These are phyloP conservation scores for Sporobolomyces roseus DNA, from an alignment of 768 basidiomycete species.

Conservation along the genomic window DNA sequence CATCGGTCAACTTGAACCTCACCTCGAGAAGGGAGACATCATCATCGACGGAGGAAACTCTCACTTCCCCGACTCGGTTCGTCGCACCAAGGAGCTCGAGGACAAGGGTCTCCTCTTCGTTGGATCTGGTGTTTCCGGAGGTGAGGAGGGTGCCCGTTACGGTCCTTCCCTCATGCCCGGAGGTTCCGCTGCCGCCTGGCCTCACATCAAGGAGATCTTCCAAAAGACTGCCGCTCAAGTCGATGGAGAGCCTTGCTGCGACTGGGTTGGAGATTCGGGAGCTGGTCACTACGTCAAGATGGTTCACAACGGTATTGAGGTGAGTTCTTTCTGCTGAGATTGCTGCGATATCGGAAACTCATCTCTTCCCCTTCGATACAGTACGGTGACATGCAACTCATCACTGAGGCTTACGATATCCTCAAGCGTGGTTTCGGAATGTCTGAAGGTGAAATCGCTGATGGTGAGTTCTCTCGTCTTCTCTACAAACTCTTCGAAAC, in stretches of 20 bases:
- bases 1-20: constrained; percentile 78
- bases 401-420: constrained; percentile 98
- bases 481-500: too few species aligned
- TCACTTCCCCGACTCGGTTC: constrained; percentile 96
- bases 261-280: constrained; percentile 95
- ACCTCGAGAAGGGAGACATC: constrained; percentile 93
- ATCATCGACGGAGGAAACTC: constrained; percentile 99
- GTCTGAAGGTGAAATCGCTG: constrained; percentile 80
- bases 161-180: constrained; percentile 99
- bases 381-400: constrained; percentile 87
- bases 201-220: constrained; percentile 95
- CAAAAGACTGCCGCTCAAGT: constrained; percentile 95
- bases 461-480: constrained; percentile 43
- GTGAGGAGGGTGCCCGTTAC: constrained; percentile 95
- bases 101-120: constrained; percentile 92
- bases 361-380: constrained; percentile 2
- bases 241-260: constrained; percentile 90
- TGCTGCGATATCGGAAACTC: not conserved
- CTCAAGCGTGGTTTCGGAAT: constrained; percentile 92
- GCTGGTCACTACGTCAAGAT: constrained; percentile 81
- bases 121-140: constrained; percentile 97
- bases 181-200: constrained; percentile 90
- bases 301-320: constrained; percentile 97
- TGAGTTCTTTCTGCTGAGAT: not conserved
- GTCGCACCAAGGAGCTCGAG: constrained; percentile 88